Base-by-base conservation (phyloP, 2,329 filamentous ascomycete genomes). In the Colletotrichum filicis region DNA sequence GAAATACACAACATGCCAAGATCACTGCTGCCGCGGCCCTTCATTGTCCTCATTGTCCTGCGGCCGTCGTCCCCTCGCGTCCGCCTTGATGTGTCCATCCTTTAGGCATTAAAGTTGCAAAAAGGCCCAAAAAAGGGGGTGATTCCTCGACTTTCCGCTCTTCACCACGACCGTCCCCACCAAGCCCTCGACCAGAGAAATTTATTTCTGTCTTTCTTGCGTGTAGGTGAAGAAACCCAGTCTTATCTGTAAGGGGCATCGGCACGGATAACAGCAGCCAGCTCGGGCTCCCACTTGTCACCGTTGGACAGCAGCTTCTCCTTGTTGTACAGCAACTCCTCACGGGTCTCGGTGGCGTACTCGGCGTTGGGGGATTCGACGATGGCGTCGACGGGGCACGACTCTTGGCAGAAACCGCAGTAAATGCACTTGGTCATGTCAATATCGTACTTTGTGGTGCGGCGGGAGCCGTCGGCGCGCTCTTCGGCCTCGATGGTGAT, bases 341-440 rank as follows among this genome's bases (percentile, higher is more conserved):
- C 96, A 82, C 96, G 92, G 75, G 89, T 91, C 85, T 91, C 89
- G 52, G 89, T 91, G 55, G 89, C 86, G 78, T 91, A 91, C 81
- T 91, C 89, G 78, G 89, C 88, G 78, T 91, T 91, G 76, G 89
- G 89, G 61, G 87, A 89, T 83, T 91, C 89, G 68, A 91, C 89
- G 77, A 90, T 99, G 73, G 97, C 97, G 85, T 99, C 97, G 68
- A 99, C 97, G 57, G 97, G 97, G 87, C 97, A 99, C 76, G 94
- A 97, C 88, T 99, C 97, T 88, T 98, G 96, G 91, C 97, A 98
- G 87, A 97, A 97, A 64, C 97, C 97, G 84, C 97, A 98, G 91
- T 98, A 99, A 85, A 99, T 99, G 88, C 97, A 99, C 90, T 99
- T 99, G 81, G 97, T 98, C 97, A 99, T 99, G 86, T 99, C 97